Base-by-base conservation (phyloP, 352 stramenopile species). In the Pythium dissimile region DNA sequence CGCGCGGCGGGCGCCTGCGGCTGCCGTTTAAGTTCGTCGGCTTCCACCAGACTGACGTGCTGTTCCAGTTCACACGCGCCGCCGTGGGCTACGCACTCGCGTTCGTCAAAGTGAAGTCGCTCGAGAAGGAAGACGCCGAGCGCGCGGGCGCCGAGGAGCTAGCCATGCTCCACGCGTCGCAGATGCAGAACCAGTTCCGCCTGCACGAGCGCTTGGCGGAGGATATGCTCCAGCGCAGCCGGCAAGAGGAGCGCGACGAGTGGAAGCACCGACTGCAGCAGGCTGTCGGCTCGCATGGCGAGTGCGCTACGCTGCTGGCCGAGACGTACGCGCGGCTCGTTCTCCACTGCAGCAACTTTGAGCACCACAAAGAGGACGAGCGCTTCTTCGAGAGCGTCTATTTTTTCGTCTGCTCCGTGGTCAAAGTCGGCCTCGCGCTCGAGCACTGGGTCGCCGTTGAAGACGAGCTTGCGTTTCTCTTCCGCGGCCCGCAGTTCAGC, bases 351-450 rank as follows among this genome's bases (percentile, higher is more conserved):
- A 93, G 79, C 73, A 93, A 89, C 62, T 88, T 80, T 50, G 81
- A 92, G 66, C 83, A 84, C 44, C 78, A 90, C 65, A 89, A 89
- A 56, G 77, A 93, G 41, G 83, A 93, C 71, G 72, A 89, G 54
- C 71, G 65, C 37, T 89, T 91, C 62, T 91, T 93, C 50, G 83
- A 93, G 60, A 84, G 75, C 45, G 63, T 93, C 54, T 91, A 89
- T 54, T 90, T 84, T 52, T 90, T 90, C 54, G 67, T 88, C 23
- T 89, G 77, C 46, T 75, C 80, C 0, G 77, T 89, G 13, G 75
- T 80, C 37, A 91, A 93, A 51, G 66, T 89, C 28, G 71, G 72
- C n/a, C 66, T 90, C 11, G 54, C 69, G 12, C 34, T 61, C 0
- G 74, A 84, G 15, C 66, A 82, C 52, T 93, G 80, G 83, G 58